Base-by-base conservation (phyloP, 2,329 filamentous ascomycete genomes). In the Orbilia javanica region DNA sequence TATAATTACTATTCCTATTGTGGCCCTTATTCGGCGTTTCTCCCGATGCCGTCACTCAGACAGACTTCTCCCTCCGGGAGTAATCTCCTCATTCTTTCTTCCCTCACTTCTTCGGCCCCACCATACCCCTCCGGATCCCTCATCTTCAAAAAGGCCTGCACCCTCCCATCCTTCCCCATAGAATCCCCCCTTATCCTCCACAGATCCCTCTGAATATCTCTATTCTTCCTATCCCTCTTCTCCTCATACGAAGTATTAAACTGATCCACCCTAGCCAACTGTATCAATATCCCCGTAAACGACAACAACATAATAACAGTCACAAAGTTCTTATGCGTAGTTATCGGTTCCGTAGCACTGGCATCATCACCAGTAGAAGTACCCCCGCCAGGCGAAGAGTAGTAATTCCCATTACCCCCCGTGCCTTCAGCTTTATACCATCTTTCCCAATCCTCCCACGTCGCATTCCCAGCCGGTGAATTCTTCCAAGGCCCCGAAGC, bases 391-490 rank as follows among this genome's bases (percentile, higher is more conserved):
- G 52, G 36, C 1, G 39, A 60, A 15, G 57, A 34, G 27, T 53
- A 53, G 22, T 53, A 53, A 34, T 68, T 8, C 63, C 64, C 27
- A 10, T 63, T 66, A 2, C 36, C 36, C 13, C 57, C 74, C 67
- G 55, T 74, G n/a, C 86, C 84, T 82, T 84, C 83, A 87, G 84
- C 36, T 89, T 86, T 71, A 81, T 92, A 88, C 90, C 92, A 97
- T 52, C 87, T 88, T 85, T 97, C 93, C 94, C 94, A 97, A 83
- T 99, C 96, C 83, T 99, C 96, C 96, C 96, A 99, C 0, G 96
- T 98, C 0, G 93, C 96, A 83, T 98, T 98, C 81, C 86, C 84
- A 82, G 86, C 88, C 60, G 90, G 88, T 1, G 87, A 83, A 83
- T 86, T 71, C 82, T 85, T 80, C 78, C 85, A 78, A 3, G 74